Base-by-base conservation (phyloP, 345 rosid genomes). In the Luvunga scandens region DNA sequence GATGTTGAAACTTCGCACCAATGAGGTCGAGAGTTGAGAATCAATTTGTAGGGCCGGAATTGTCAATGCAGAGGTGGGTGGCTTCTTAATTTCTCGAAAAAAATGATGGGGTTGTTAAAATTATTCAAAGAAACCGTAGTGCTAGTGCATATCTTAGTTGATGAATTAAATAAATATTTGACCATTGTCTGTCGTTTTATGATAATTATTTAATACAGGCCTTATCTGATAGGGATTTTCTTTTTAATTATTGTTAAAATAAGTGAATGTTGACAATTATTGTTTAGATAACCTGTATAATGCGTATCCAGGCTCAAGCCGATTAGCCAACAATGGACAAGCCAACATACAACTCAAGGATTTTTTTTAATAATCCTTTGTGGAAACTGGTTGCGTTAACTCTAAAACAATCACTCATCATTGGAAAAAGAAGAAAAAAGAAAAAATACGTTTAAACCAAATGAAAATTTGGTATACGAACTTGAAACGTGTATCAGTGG, bases 151-250 rank as follows among this genome's bases (percentile, higher is more conserved):
- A 68, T 68, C 75, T 50, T 34, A 64, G 64, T 57, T 12, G 64
- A 72, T 71, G 59, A 21, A 81, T 74, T 77, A 70, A 77, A 77
- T 73, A 71, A 75, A 71, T 33, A 69, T 72, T 85, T 82, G 83
- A 82, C 81, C 78, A 65, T 53, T 60, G 1, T 30, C n/a, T 74
- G 77, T 72, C 42, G 18, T 42, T 76, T 66, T 28, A 7, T 25
- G 4, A 25, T 66, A 5, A 25, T 30, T 27, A 21, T 55, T 13
- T 9, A 69, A 7, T n/a, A 6, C 14, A 38, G 14, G 31, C 71
- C 50, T 66, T 66, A 60, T 78, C 77, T 38, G 59, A 77, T 9
- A 69, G 38, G 50, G 77, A 80, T 42, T 45, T 45, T 45, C 18
- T 45, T 45, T 45, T 45, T 45, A 45, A 45, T 45, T 45, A 45